A percentile compares a stretch with the other conserved stretches of the same genome.
These are phyloP conservation scores for Diphasiastrum complanatum DNA, from an alignment of 83 land plant genomes.

Conservation along the genomic window DNA sequence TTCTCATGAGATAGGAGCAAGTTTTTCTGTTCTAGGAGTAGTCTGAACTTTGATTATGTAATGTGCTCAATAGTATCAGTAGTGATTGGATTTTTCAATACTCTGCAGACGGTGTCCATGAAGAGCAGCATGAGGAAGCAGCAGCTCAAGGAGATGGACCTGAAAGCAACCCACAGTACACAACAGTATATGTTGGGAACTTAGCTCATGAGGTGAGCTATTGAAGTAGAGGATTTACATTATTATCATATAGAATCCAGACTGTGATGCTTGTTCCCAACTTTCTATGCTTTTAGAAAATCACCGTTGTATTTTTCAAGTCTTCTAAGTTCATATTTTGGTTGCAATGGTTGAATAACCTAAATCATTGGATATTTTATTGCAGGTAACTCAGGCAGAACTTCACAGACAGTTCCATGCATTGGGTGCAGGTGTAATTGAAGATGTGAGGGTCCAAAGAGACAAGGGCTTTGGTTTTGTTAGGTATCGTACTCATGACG, in stretches of 20 bases:
- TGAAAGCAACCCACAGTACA: conserved; percentile 85
- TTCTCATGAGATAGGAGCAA: too few relatives aligned
- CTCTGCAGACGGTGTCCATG: conserved; percentile 8
- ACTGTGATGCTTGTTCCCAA: too few relatives aligned
- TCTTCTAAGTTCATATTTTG: too few relatives aligned
- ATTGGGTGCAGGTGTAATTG: conserved; percentile 84
- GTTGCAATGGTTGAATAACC: too few relatives aligned
- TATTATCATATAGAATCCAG: neutral
- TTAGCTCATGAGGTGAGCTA: conserved; percentile 76
- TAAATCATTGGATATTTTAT: neutral
- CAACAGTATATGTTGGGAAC: conserved; percentile 98
- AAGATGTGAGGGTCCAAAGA: conserved; percentile 88
- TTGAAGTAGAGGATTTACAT: neutral
- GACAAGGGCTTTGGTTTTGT: conserved; percentile 99
- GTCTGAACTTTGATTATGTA: too few relatives aligned
- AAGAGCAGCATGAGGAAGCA: conserved; percentile 32
- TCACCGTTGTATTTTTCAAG: too few relatives aligned
- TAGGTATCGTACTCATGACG: conserved; percentile 86
- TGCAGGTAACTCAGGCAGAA: conserved; percentile 78
- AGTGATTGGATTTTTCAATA: neutral
- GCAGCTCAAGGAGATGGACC: conserved; percentile 42
- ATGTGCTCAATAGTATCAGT: too few relatives aligned
- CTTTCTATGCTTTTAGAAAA: too few relatives aligned
- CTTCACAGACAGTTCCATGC: conserved; percentile 79
- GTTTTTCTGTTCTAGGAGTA: conserved; percentile 21